A percentile compares a stretch with the other conserved stretches of the same genome.
Conservation (phyloP, 176 grass and related monocot species). For the Oryza longistaminata region DNA sequence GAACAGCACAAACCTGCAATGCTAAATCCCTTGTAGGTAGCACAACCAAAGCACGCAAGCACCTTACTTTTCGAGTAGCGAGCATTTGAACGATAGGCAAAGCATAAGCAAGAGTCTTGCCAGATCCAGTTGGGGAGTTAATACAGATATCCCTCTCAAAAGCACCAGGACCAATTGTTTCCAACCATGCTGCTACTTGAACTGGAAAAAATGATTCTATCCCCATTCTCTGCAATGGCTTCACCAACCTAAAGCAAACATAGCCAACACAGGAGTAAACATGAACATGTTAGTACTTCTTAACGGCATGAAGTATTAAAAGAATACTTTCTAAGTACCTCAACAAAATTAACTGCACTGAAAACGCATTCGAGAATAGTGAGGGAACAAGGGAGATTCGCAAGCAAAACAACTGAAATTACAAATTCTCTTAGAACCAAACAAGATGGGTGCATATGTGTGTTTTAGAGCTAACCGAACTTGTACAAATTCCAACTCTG, state of each 20-base stretch:
- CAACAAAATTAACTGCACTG: neutral
- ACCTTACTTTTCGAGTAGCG: constrained; percentile 56
- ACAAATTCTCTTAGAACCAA: neutral
- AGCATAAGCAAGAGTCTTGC: constrained; percentile 93
- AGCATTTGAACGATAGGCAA: constrained; percentile 84
- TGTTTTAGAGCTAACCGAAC: neutral
- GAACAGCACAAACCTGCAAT: constrained; percentile 61
- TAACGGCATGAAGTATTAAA: neutral
- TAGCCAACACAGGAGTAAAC: neutral
- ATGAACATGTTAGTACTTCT: neutral
- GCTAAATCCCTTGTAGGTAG: constrained; percentile 89
- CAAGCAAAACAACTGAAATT: neutral
- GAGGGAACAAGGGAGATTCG: neutral
- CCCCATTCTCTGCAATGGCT: constrained; percentile 63
- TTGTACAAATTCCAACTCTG: neutral
- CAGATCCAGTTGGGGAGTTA: constrained; percentile 92
- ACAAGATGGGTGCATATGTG: neutral
- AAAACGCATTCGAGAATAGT: neutral
- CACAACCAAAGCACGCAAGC: constrained; percentile 80
- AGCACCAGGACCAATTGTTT: constrained; percentile 79
- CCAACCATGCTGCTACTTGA: constrained; percentile 77
- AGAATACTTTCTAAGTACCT: neutral
- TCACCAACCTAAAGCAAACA: constrained; percentile 57
- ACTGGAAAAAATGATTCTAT: constrained; percentile 78
- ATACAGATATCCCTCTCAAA: constrained; percentile 96